Evolutionary conservation across 352 stramenopile genomes (phyloP), one percentile per base, ranked within the genome.

Genomic region (Paralagenidium karlingii): DNA sequence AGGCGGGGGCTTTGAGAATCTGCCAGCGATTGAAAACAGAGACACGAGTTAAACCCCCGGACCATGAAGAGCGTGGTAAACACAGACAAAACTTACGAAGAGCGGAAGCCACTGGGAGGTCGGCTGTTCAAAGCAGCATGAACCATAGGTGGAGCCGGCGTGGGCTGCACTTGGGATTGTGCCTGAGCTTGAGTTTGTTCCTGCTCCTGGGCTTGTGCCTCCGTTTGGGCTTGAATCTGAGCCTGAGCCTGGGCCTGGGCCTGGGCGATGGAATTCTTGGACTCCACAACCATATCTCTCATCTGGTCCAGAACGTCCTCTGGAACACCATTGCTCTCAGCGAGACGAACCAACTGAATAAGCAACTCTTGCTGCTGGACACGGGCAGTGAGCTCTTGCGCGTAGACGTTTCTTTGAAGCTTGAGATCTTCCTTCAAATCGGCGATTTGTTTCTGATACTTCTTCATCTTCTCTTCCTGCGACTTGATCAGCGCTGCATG

Each of bases 381-480:
- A 24, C 75, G 68, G 12, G 75, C 70, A 53, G 71, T 80, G 24
- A 88, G 57, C 49, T 88, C 71, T 6, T 68, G 62, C 9, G 75
- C 80, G 48, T 85, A 88, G 32, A 88, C 70, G 24, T 64, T 83
- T 26, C 73, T 66, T 40, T 86, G 71, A 68, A 82, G 78, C 42
- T 68, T 65, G 12, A 91, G 44, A 39, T 91, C 77, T 33, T 88
- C 77, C 45, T 88, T 86, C 19, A 88, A 34, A 26, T 91, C 74
- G 3, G 55, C 55, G 15, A 91, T 68, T 44, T 91, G 75, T 46
- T 87, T 87, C 43, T 89, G 76, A 44, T 86, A 87, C 46, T 87
- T 87, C 48, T 86, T 87, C 78, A 91, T 88, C 47, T 91, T 91
- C 55, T 91, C 77, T 37, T 91, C 77, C 42, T 91, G 77, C 3